Evolutionary conservation across 352 stramenopile genomes (phyloP), one percentile per base, ranked within the genome.

Genomic region (Pythium biforme): DNA sequence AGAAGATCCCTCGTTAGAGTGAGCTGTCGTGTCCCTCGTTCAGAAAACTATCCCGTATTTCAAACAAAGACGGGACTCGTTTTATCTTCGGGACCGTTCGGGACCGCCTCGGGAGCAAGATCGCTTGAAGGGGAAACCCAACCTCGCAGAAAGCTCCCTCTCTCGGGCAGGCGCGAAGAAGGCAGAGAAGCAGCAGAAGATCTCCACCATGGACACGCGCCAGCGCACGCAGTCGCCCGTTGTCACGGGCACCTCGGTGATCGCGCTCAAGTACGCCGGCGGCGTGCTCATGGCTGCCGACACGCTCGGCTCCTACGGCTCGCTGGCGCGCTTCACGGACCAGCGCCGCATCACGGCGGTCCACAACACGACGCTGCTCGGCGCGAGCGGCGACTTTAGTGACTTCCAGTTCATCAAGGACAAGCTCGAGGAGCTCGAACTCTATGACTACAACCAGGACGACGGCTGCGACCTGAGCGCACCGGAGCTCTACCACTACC

Each of bases 241-340:
- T 56, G 96, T 99, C 59, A 99, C 97, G 47, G 97, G 97, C 41
- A 98, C 97, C 23, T 99, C 96, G 47, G 97, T 99, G 48, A 88
- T 99, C 58, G 97, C 86, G 53, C 70, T 96, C 73, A 97, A 98
- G 77, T 99, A 98, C 77, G 83, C 89, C 59, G 94, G 81, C 53
- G 97, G 97, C 54, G 97, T 99, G 57, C 87, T 99, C 71, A 93
- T 99, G 75, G 97, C 96, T 20, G 94, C 96, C 34, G 97, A 99
- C 72, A 99, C 97, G 40, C 82, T 99, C 53, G 92, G 93, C 19
- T 98, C 90, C 0, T 99, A 99, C 74, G 97, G 97, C 17, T 98
- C 87, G 62, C 83, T 99, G 68, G 97, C 97, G 62, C 96, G 98
- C 69, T 99, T 98, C 79, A 99, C 98, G 72, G 89, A 96, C 74